Conservation (phyloP, 2,329 filamentous ascomycete genomes). For the Chalaropsis ovoidea region DNA sequence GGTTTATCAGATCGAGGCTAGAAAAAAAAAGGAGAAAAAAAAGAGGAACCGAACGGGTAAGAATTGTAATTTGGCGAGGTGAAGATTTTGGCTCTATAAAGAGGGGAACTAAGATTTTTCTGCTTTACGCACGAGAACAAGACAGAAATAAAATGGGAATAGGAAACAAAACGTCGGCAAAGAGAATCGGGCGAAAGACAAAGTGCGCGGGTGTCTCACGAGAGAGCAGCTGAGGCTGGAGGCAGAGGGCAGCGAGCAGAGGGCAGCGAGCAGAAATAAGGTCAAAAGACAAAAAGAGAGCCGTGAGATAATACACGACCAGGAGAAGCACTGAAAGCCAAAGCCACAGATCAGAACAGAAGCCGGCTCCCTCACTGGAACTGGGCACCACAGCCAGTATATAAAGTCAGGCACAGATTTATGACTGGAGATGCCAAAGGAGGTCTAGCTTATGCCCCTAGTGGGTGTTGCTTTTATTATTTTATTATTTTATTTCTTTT, state of each 20-base stretch:
- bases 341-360: not conserved
- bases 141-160: constrained; percentile 5
- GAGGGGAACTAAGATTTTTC: not conserved
- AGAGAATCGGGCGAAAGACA: not conserved
- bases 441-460: constrained; percentile 21
- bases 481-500: not conserved
- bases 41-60: not conserved
- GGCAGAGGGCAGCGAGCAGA: not conserved
- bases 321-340: not conserved
- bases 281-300: no score
- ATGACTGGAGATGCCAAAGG: constrained; percentile 20
- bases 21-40: constrained; percentile 8
- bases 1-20: not conserved
- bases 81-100: constrained; percentile 4
- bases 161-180: not conserved
- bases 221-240: not conserved
- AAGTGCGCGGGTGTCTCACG: not conserved
- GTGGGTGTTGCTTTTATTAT: not conserved
- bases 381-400: constrained; percentile 16
- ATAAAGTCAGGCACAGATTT: constrained; percentile 16
- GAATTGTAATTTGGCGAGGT: not conserved
- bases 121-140: not conserved
- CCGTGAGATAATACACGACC: not conserved
- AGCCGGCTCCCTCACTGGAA: not conserved
- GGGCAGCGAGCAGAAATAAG: not conserved